phyloP scores from a whole-genome alignment of 768 basidiomycete species.

The Megacollybia marginata region DNA sequence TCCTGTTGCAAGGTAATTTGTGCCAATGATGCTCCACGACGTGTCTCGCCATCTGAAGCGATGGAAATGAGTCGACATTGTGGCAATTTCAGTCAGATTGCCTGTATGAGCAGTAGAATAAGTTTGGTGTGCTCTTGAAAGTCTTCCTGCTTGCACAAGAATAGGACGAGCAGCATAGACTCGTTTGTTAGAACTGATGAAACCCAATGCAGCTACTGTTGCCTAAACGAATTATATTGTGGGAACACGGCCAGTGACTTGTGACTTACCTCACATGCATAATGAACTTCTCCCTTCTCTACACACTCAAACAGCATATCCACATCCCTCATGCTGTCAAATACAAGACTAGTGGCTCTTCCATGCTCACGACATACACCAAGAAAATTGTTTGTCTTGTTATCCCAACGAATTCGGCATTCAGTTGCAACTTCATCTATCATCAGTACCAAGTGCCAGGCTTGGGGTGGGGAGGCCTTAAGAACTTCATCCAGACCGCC shows the following conservation, averaged over 20 bases:
- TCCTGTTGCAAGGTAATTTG: constrained; percentile 10
- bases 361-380: constrained; percentile 3
- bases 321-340: neutral
- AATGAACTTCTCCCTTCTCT: neutral
- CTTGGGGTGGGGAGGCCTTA: neutral
- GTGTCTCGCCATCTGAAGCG: constrained; percentile 18
- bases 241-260: neutral
- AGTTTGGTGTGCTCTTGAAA: constrained; percentile 10
- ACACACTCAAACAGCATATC: neutral
- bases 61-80: constrained; percentile 5
- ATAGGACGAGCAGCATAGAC: constrained; percentile 18
- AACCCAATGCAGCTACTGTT: constrained; percentile 12
- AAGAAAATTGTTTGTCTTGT: constrained; percentile 4
- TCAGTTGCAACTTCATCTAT: neutral
- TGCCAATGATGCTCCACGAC: constrained; percentile 13
- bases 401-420: constrained; percentile 9
- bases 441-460: constrained; percentile 4
- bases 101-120: constrained; percentile 3
- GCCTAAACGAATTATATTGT: neutral
- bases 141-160: constrained; percentile 19
- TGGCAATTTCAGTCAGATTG: neutral
- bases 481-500: neutral
- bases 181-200: constrained; percentile 18
- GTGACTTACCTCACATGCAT: neutral
- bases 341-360: no score